phyloP scores from a whole-genome alignment of 805 yeast species.

The Kodamaea sagamina region DNA sequence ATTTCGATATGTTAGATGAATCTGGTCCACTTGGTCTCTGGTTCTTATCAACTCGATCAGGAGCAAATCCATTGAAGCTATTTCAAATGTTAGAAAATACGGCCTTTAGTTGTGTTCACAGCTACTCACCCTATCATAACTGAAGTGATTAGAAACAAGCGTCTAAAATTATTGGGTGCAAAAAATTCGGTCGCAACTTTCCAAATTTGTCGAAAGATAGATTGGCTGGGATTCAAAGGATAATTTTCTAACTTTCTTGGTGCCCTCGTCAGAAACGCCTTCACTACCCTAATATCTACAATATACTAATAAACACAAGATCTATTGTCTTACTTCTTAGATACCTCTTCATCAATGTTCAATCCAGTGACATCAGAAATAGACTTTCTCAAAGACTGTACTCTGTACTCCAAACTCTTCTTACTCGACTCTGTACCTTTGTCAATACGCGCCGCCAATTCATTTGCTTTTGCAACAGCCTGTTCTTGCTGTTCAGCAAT shows the following conservation, averaged over 20 bases:
- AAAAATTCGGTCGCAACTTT: slow-evolving; percentile 9
- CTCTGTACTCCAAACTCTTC: slow-evolving; percentile 35
- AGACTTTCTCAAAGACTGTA: slow-evolving; percentile 41
- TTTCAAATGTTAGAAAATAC: not conserved
- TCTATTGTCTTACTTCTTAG: slow-evolving; percentile 40
- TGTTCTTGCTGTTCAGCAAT: slow-evolving; percentile 63
- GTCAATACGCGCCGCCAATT: slow-evolving; percentile 46
- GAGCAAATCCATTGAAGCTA: not conserved
- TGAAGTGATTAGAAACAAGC: not conserved
- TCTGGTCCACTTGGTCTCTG: not conserved
- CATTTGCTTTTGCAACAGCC: slow-evolving; percentile 48
- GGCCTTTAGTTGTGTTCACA: too few species aligned
- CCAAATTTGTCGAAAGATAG: not conserved
- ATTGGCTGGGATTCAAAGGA: too few species aligned
- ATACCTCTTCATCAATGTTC: slow-evolving; percentile 61
- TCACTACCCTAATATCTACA: too few species aligned
- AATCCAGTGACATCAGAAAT: slow-evolving; percentile 66
- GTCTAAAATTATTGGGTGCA: slow-evolving; percentile 5
- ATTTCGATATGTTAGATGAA: slow-evolving; percentile 12
- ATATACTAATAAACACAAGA: slow-evolving; percentile 4
- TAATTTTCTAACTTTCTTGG: too few species aligned
- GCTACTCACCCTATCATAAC: too few species aligned
- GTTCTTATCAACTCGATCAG: slow-evolving; percentile 1
- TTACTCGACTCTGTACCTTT: slow-evolving; percentile 42
- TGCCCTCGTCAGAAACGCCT: too few species aligned